Base-by-base conservation (phyloP, 495 filamentous ascomycete genomes). In the Delitschia confertaspora region DNA sequence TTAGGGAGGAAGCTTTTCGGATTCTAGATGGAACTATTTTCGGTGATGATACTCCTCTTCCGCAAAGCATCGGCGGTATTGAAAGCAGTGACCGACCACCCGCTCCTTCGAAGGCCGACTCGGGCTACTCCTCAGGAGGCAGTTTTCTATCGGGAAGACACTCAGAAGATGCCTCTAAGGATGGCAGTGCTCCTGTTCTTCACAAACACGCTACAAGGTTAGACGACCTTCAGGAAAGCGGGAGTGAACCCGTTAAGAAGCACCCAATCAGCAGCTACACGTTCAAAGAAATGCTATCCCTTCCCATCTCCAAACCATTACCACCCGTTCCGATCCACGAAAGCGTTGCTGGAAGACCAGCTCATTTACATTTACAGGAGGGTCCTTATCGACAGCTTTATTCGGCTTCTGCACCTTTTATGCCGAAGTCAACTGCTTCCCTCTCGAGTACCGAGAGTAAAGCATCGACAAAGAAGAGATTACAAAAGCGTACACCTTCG, bases 401-500 rank as follows among this genome's bases (percentile, higher is more conserved):
- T 47, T n/a, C 40, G 7, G 11, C 29, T n/a, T 32, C 33, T 25
- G 19, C 45, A 9, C 44, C 38, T 7, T 32, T 18, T 10, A 44
- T 39, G 4, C 38, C 39, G 2, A 23, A n/a, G 32, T 56, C 53
- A 0, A 38, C 45, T 13, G 21, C 38, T 4, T 51, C 53, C 11
- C 14, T 23, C 7, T 34, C 32, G 9, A 42, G 39, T 7, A 18
- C 26, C 0, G 53, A 56, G 14, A 51, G 38, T 26, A 40, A 44
- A 26, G 21, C 44, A 6, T 47, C 45, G 7, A 51, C 36, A 23
- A 26, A 50, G 17, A 57, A 45, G 25, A 52, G 53, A 27, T 39
- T 63, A 13, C 60, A 63, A 39, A 63, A 60, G 44, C 40, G 56
- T 6, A 55, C 53, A 29, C 60, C 60, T 20, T 51, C 47, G 1